Evolutionary conservation across 2,329 filamentous ascomycete species (phyloP).

Genomic region (Fusarium circinatum): DNA sequence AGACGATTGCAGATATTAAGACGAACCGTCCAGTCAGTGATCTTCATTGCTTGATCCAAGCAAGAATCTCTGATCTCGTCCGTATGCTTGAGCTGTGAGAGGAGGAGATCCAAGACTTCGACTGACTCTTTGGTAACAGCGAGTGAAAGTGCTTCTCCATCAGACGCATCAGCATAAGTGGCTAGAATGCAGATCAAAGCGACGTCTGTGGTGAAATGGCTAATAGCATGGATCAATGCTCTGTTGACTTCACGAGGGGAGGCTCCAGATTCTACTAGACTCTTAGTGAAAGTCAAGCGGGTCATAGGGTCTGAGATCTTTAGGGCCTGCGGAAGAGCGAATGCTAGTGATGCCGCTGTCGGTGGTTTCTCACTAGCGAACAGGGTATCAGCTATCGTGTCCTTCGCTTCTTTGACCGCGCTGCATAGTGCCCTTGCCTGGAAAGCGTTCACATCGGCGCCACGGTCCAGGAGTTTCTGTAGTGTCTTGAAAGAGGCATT

Average conservation of each 20-base stretch:
- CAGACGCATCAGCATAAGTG: constrained; percentile 58
- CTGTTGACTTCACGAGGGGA: constrained; percentile 59
- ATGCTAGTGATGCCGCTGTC: constrained; percentile 56
- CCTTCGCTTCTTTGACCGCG: constrained; percentile 59
- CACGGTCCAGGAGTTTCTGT: constrained; percentile 58
- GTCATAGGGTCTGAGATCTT: constrained; percentile 62
- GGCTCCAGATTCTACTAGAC: constrained; percentile 61
- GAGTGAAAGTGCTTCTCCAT: constrained; percentile 60
- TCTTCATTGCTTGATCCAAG: constrained; percentile 56
- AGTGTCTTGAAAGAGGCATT: constrained; percentile 57
- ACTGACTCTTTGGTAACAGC: constrained; percentile 58
- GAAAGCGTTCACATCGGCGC: constrained; percentile 65
- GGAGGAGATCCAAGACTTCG: constrained; percentile 59
- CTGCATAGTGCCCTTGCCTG: constrained; percentile 62
- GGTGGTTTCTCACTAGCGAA: constrained; percentile 53
- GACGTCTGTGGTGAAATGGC: constrained; percentile 59
- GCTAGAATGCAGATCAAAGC: constrained; percentile 59
- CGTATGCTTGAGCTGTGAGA: constrained; percentile 52
- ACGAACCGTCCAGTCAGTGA: constrained; percentile 53
- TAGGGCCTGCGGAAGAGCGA: constrained; percentile 63
- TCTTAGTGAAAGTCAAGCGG: constrained; percentile 61
- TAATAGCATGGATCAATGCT: constrained; percentile 63
- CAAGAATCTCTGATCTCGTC: constrained; percentile 52
- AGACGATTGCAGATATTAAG: constrained; percentile 58
- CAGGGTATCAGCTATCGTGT: constrained; percentile 60